phyloP scores from a whole-genome alignment of 441 rosid genomes.

The Adansonia rubrostipa region DNA sequence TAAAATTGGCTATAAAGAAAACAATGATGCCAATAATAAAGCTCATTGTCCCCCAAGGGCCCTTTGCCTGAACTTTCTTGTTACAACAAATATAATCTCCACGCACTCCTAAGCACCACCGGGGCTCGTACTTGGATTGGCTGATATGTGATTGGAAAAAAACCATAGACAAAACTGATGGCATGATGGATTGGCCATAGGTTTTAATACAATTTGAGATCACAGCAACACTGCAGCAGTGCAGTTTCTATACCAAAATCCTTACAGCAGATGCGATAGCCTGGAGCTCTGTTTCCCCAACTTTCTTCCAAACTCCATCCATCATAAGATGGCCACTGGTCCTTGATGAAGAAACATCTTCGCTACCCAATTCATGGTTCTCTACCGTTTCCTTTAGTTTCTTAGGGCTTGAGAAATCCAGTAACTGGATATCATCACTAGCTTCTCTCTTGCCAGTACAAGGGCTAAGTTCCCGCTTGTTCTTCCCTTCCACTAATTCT shows the following conservation, averaged over 20 bases:
- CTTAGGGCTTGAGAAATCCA: slow-evolving; percentile 36
- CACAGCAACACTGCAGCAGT: slow-evolving; percentile 1
- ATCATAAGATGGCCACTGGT: slow-evolving; percentile 52
- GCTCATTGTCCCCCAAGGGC: too few species aligned
- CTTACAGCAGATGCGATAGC: slow-evolving; percentile 47
- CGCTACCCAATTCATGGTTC: slow-evolving; percentile 28
- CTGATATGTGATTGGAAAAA: background rate
- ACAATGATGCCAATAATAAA: too few species aligned
- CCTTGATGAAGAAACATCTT: slow-evolving; percentile 25
- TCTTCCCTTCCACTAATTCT: slow-evolving; percentile 34
- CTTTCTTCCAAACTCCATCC: slow-evolving; percentile 62
- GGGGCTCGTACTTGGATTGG: too few species aligned
- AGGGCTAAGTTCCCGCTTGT: slow-evolving; percentile 30
- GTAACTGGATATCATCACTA: slow-evolving; percentile 21
- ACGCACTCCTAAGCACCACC: background rate
- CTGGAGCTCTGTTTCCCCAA: slow-evolving; percentile 49
- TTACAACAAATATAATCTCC: background rate
- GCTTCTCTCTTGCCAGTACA: slow-evolving; percentile 44
- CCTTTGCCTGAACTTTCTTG: too few species aligned
- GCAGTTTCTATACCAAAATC: slow-evolving; percentile 43
- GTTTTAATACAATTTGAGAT: background rate
- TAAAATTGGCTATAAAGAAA: too few species aligned
- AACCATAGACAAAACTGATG: background rate
- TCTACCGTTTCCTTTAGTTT: slow-evolving; percentile 41
- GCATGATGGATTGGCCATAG: background rate